phyloP scores from a whole-genome alignment of 192 early-diverging fungal species.

The Phlyctochytrium arcticum region DNA sequence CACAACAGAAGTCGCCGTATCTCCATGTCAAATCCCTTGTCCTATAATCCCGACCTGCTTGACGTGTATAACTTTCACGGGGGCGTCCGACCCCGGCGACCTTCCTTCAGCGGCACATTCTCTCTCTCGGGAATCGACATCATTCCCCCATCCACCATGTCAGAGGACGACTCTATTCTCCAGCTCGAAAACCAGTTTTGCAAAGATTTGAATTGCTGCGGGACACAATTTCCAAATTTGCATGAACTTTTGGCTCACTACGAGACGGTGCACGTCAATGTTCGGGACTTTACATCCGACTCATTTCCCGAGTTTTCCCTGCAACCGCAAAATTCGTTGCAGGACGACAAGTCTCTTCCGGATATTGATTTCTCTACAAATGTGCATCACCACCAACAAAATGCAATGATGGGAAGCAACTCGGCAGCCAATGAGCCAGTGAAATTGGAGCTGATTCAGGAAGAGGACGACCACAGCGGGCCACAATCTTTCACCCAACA shows the following conservation, averaged over 20 bases:
- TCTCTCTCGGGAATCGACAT: constrained; percentile 24
- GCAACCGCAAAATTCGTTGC: too few relatives aligned
- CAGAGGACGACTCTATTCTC: neutral
- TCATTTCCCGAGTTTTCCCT: too few relatives aligned
- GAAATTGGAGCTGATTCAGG: too few relatives aligned
- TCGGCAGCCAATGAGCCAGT: neutral
- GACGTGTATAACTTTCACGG: constrained; percentile 23
- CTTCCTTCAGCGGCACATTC: constrained; percentile 14
- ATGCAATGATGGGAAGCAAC: neutral
- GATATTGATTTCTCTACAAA: neutral
- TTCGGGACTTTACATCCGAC: neutral
- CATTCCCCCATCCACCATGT: constrained; percentile 8
- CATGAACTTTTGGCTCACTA: constrained; percentile 23
- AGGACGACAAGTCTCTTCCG: too few relatives aligned
- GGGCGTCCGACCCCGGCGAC: constrained; percentile 14
- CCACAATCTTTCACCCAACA: neutral
- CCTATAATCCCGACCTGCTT: constrained; percentile 21
- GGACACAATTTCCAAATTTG: constrained; percentile 6
- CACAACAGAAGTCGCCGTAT: neutral
- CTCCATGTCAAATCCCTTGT: constrained; percentile 7
- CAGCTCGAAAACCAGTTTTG: constrained; percentile 8
- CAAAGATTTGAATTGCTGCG: constrained; percentile 26
- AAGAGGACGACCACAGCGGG: neutral
- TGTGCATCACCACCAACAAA: too few relatives aligned
- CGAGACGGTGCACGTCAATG: constrained; percentile 22